These are phyloP conservation scores for Colletotrichum sansevieriae DNA, from an alignment of 2,329 filamentous ascomycete genomes.

Conservation along the genomic window DNA sequence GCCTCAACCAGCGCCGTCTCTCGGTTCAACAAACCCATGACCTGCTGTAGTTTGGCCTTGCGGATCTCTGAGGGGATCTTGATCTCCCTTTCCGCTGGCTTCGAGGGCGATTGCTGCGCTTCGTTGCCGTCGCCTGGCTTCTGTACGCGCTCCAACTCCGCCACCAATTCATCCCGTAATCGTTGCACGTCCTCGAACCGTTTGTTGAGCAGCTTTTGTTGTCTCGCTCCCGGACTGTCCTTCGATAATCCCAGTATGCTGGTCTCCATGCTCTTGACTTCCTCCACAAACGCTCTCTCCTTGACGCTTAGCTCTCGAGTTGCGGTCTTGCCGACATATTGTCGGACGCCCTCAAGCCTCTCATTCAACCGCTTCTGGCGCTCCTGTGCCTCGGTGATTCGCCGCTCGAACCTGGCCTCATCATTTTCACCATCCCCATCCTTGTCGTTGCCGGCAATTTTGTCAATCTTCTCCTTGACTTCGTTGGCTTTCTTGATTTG, in stretches of 20 bases:
- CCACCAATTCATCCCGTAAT: conserved; percentile 65
- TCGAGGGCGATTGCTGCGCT: conserved; percentile 48
- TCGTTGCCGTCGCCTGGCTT: conserved; percentile 44
- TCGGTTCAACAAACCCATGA: conserved; percentile 73
- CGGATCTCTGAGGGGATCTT: conserved; percentile 72
- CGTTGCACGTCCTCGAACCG: conserved; percentile 69
- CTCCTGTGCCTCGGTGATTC: conserved; percentile 66
- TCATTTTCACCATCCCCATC: conserved; percentile 64
- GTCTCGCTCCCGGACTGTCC: conserved; percentile 25
- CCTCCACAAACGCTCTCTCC: conserved; percentile 60
- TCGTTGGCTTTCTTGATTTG: conserved; percentile 77
- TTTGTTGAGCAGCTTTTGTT: conserved; percentile 63
- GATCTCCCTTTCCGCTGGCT: conserved; percentile 52
- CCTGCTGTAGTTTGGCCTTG: conserved; percentile 72
- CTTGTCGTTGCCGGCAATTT: conserved; percentile 71
- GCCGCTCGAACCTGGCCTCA: conserved; percentile 69
- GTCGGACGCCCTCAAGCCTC: conserved; percentile 70
- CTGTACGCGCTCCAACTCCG: conserved; percentile 63
- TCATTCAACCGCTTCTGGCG: conserved; percentile 69
- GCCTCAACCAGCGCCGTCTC: conserved; percentile 78
- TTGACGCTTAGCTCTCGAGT: conserved; percentile 59
- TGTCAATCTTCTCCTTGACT: conserved; percentile 75
- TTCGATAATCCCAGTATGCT: conserved; percentile 55
- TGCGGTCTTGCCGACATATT: conserved; percentile 57
- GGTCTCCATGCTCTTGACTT: conserved; percentile 67